These are phyloP conservation scores for Pythium folliculosum DNA, from an alignment of 352 stramenopile genomes.

Conservation along the genomic window DNA sequence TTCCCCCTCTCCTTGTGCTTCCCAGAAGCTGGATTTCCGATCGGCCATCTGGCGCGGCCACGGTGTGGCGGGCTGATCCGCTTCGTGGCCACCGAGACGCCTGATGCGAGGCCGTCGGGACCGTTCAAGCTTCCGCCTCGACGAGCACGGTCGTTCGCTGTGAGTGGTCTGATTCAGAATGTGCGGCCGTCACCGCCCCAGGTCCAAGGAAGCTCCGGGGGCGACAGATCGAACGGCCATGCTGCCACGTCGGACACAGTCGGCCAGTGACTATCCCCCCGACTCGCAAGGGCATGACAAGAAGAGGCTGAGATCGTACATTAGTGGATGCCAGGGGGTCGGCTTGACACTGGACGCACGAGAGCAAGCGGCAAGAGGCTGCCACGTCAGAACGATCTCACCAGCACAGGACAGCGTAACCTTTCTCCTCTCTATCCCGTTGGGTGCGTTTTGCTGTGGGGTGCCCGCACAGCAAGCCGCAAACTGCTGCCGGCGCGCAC, in stretches of 20 bases:
- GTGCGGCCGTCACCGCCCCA: too few species aligned
- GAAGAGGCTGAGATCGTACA: too few species aligned
- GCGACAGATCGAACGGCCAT: too few species aligned
- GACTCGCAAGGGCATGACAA: too few species aligned
- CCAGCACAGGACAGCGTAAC: too few species aligned
- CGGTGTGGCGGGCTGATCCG: background rate
- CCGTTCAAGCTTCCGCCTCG: background rate
- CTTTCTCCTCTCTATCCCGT: background rate
- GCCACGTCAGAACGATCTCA: background rate
- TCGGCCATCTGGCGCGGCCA: background rate
- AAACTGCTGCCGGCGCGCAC: background rate
- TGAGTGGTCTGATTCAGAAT: background rate
- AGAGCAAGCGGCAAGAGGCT: background rate
- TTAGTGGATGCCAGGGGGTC: too few species aligned
- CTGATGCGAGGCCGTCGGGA: background rate
- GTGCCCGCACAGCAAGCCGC: background rate
- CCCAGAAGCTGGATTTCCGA: slow-evolving; percentile 1
- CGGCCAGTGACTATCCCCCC: too few species aligned
- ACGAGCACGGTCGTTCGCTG: background rate
- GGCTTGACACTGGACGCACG: too few species aligned
- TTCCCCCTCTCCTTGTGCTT: background rate
- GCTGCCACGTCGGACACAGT: too few species aligned
- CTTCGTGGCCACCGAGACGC: background rate
- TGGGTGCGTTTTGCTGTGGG: background rate
- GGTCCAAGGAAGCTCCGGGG: too few species aligned